Evolutionary conservation across 2,329 filamentous ascomycete genomes (phyloP).

Genomic region (Zymoseptoria passerinii): DNA sequence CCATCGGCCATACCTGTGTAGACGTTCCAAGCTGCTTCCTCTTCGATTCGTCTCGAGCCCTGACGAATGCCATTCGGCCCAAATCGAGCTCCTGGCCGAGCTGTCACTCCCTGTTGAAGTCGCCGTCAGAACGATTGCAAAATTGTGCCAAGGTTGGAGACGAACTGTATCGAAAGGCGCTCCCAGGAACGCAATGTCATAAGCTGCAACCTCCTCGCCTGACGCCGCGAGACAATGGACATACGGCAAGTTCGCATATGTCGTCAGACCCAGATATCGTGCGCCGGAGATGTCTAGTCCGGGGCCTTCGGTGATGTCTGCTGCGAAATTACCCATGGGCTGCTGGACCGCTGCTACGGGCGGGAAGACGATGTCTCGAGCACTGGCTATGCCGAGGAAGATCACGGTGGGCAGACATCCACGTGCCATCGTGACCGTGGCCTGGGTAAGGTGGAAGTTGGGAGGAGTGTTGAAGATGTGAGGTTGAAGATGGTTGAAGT

Average conservation of each 20-base stretch:
- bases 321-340: constrained; percentile 22
- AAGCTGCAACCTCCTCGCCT: constrained; percentile 33
- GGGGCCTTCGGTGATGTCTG: constrained; percentile 3
- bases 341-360: constrained; percentile 27
- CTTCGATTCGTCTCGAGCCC: constrained; percentile 36
- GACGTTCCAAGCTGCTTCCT: constrained; percentile 37
- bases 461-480: background rate
- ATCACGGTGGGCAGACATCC: background rate
- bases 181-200: constrained; percentile 43
- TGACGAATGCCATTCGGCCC: constrained; percentile 45
- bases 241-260: constrained; percentile 42
- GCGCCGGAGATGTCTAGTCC: constrained; percentile 18
- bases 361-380: constrained; percentile 40
- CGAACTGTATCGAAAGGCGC: constrained; percentile 43
- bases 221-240: constrained; percentile 37
- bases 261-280: constrained; percentile 37
- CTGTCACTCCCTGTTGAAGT: constrained; percentile 38
- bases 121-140: background rate
- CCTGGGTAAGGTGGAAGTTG: background rate
- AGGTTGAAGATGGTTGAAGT: background rate
- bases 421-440: background rate
- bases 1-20: constrained; percentile 38
- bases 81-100: constrained; percentile 45
- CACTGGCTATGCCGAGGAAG: constrained; percentile 1
- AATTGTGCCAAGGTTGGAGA: background rate